These are phyloP conservation scores for Zygosaccharomyces pseudobailii DNA, from an alignment of 1,139 yeast genomes.

Conservation along the genomic window DNA sequence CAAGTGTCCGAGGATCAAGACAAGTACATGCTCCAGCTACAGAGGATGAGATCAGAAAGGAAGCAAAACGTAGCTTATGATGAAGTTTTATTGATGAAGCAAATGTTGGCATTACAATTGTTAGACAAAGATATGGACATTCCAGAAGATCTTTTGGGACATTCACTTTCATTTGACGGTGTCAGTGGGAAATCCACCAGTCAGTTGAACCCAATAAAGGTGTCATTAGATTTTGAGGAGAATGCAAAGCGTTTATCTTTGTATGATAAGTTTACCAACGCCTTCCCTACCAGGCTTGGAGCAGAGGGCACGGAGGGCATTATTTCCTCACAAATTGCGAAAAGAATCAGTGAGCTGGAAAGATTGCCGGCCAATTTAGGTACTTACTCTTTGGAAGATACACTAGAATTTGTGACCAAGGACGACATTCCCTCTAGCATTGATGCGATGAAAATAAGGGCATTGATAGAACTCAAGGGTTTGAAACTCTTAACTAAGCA, in stretches of 20 bases:
- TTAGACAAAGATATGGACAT: slow-evolving; percentile 74
- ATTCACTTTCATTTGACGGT: slow-evolving; percentile 2
- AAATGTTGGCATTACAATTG: slow-evolving; percentile 69
- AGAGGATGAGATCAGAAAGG: slow-evolving; percentile 29
- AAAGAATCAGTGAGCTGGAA: slow-evolving; percentile 72
- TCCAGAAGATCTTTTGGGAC: slow-evolving; percentile 45
- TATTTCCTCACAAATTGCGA: slow-evolving; percentile 54
- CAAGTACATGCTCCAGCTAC: slow-evolving; percentile 34
- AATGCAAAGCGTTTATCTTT: slow-evolving; percentile 36
- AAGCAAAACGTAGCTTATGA: slow-evolving; percentile 37
- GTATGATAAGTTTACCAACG: slow-evolving; percentile 32
- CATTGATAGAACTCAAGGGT: slow-evolving; percentile 78
- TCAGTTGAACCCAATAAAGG: slow-evolving; percentile 26
- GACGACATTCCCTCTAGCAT: slow-evolving; percentile 40
- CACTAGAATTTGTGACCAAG: slow-evolving; percentile 38
- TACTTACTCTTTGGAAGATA: slow-evolving; percentile 45
- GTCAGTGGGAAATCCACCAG: background rate
- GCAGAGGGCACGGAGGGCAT: slow-evolving; percentile 44
- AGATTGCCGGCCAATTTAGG: slow-evolving; percentile 72
- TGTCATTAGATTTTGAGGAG: slow-evolving; percentile 32
- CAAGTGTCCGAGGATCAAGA: slow-evolving; percentile 37
- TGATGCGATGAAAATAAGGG: slow-evolving; percentile 54
- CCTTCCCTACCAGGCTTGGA: slow-evolving; percentile 30
- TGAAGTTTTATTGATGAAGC: slow-evolving; percentile 52
- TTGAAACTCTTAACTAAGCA: slow-evolving; percentile 78